phyloP scores from a whole-genome alignment of 306 rosid genomes.

The Heteromeles arbutifolia region DNA sequence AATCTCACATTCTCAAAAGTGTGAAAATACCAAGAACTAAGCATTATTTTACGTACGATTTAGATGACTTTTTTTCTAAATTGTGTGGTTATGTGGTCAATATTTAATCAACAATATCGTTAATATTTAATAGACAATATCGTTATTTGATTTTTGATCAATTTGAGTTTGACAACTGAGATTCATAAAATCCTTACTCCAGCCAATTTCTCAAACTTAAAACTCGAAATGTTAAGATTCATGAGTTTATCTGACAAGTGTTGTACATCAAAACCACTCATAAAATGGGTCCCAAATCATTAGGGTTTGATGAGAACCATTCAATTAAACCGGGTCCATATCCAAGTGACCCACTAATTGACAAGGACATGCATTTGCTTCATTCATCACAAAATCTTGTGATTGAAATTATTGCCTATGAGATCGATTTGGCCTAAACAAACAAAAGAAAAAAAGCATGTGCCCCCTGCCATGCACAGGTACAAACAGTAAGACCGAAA shows the following conservation, averaged over 20 bases:
- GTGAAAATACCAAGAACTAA: too few species aligned
- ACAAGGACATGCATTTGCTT: slow-evolving; percentile 17
- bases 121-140: too few species aligned
- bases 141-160: too few species aligned
- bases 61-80: too few species aligned
- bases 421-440: not conserved
- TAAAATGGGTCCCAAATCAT: not conserved
- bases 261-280: not conserved
- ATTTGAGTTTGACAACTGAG: too few species aligned
- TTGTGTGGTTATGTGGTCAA: too few species aligned
- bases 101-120: too few species aligned
- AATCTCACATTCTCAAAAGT: too few species aligned
- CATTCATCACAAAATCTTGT: slow-evolving; percentile 26
- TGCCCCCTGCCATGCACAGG: not conserved
- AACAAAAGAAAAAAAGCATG: slow-evolving; percentile 7
- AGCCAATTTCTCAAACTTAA: not conserved
- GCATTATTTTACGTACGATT: too few species aligned
- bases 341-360: slow-evolving; percentile 10
- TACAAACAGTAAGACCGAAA: too few species aligned
- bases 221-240: not conserved
- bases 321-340: not conserved
- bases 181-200: too few species aligned
- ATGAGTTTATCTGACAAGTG: not conserved
- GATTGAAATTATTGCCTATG: slow-evolving; percentile 3
- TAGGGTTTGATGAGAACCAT: not conserved